These are phyloP conservation scores for Euphorbia corollata DNA, from an alignment of 441 rosid genomes.

Conservation along the genomic window DNA sequence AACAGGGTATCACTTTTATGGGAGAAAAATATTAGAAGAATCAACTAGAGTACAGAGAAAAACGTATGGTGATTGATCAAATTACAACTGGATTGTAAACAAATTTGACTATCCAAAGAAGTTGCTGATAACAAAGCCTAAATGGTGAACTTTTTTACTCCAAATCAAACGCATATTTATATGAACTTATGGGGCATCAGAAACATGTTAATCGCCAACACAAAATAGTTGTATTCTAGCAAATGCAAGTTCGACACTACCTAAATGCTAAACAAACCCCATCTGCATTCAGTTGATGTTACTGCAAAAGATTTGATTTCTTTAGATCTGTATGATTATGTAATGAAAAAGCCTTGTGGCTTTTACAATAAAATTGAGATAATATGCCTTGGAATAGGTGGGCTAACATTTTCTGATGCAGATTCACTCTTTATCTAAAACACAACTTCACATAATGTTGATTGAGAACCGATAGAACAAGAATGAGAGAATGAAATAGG, in stretches of 20 bases:
- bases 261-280: neutral
- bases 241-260: conserved; percentile 1
- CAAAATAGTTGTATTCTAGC: neutral
- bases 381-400: conserved; percentile 2
- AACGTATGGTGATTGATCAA: conserved; percentile 3
- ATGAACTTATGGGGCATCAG: neutral
- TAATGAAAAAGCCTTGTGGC: neutral
- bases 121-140: neutral
- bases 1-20: neutral
- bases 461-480: conserved; percentile 8
- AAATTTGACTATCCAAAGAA: conserved; percentile 8
- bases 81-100: conserved; percentile 4
- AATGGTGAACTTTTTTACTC: neutral
- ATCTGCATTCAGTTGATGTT: neutral
- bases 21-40: conserved; percentile 2
- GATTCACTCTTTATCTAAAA: too few relatives aligned
- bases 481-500: conserved; percentile 11
- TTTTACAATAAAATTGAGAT: neutral
- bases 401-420: neutral
- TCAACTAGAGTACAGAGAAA: neutral
- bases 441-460: too few relatives aligned
- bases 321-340: conserved; percentile 4
- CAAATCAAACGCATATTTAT: neutral
- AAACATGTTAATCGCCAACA: neutral
- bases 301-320: neutral